Percentiles rank a stretch among this genome's conserved stretches.
These are phyloP conservation scores for Pleurotus djamor DNA, from an alignment of 768 basidiomycete genomes.

Conservation along the genomic window DNA sequence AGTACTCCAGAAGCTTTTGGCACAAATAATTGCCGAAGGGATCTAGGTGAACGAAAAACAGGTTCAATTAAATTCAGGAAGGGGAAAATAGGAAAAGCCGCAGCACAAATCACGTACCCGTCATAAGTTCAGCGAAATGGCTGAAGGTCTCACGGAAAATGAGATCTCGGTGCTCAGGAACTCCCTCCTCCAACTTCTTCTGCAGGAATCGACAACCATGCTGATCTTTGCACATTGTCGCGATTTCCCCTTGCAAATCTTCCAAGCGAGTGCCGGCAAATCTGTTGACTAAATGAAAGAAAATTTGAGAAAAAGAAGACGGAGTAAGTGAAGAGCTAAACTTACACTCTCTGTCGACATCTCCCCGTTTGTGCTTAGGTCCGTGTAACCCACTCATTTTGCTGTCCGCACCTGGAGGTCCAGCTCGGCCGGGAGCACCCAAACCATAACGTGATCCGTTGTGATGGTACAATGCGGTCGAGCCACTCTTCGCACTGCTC, in stretches of 20 bases:
- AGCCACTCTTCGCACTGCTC: conserved; percentile 47
- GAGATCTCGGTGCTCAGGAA: conserved; percentile 96
- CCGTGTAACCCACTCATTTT: conserved; percentile 93
- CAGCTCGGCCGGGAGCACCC: conserved; percentile 52
- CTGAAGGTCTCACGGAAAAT: conserved; percentile 98
- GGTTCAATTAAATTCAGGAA: conserved; percentile 2
- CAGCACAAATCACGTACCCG: conserved; percentile 48
- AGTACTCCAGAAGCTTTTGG: conserved; percentile 95
- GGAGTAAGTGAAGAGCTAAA: not conserved
- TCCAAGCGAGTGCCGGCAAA: conserved; percentile 96
- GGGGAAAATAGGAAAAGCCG: not conserved
- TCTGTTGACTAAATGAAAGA: conserved; percentile 71
- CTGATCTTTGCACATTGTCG: conserved; percentile 95
- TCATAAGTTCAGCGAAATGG: conserved; percentile 98
- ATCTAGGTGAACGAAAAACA: conserved; percentile 43
- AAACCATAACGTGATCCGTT: conserved; percentile 77
- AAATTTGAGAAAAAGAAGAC: conserved; percentile 3
- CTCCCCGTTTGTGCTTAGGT: conserved; percentile 92
- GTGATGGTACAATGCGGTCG: conserved; percentile 77
- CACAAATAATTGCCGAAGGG: conserved; percentile 99
- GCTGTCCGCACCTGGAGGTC: conserved; percentile 49
- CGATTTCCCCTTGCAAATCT: conserved; percentile 94
- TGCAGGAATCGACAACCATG: conserved; percentile 98
- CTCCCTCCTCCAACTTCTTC: conserved; percentile 97
- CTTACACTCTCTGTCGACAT: conserved; percentile 85